Conservation (phyloP, 495 filamentous ascomycete genomes). For the Cairneyella variabilis region DNA sequence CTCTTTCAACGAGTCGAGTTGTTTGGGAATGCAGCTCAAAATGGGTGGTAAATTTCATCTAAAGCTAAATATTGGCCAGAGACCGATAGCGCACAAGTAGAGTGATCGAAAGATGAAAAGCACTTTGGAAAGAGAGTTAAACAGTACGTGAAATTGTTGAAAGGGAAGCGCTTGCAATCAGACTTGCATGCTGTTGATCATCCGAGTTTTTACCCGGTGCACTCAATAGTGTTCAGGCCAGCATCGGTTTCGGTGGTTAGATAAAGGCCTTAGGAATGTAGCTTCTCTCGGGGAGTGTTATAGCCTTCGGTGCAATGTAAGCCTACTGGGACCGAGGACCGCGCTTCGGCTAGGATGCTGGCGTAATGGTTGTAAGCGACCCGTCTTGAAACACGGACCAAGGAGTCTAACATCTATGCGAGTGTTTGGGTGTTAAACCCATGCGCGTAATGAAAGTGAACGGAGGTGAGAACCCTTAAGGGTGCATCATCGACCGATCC, state of each 20-base stretch:
- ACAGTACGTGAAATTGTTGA: slow-evolving; percentile 74
- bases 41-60: slow-evolving; percentile 71
- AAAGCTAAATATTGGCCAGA: slow-evolving; percentile 71
- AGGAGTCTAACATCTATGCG: slow-evolving; percentile 68
- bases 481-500: slow-evolving; percentile 71
- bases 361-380: slow-evolving; percentile 59
- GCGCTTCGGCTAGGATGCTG: slow-evolving; percentile 51
- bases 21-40: slow-evolving; percentile 70
- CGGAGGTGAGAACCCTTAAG: slow-evolving; percentile 52
- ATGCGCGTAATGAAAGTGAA: slow-evolving; percentile 67
- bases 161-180: slow-evolving; percentile 68
- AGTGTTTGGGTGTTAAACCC: slow-evolving; percentile 69
- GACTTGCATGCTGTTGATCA: slow-evolving; percentile 52
- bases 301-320: slow-evolving; percentile 51
- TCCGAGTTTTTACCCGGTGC: slow-evolving; percentile 51
- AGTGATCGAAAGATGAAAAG: slow-evolving; percentile 72
- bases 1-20: slow-evolving; percentile 65
- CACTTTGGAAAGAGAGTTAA: slow-evolving; percentile 71
- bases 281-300: slow-evolving; percentile 57
- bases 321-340: slow-evolving; percentile 45
- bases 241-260: slow-evolving; percentile 56
- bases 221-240: slow-evolving; percentile 53
- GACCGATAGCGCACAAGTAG: slow-evolving; percentile 73
- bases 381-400: slow-evolving; percentile 72
- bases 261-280: slow-evolving; percentile 58